Percentiles rank a stretch among this genome's conserved stretches.
Conservation (phyloP, 345 rosid genomes). For the Hypericum perforatum region DNA sequence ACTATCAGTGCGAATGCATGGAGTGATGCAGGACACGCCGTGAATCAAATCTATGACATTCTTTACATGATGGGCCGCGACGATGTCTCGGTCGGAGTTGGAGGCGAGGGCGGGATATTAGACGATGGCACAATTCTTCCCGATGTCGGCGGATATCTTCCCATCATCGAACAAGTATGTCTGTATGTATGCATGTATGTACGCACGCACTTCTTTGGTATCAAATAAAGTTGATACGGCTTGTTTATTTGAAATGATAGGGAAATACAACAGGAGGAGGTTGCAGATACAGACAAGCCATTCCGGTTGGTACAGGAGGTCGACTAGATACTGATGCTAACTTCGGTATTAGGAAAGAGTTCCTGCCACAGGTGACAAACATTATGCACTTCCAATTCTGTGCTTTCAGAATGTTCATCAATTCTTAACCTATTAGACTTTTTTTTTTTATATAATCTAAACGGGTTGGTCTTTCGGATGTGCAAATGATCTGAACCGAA, state of each 20-base stretch:
- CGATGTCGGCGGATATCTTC: constrained; percentile 87
- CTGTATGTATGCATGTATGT: background rate
- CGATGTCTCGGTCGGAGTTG: constrained; percentile 69
- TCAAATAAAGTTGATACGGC: background rate
- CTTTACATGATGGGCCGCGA: constrained; percentile 92
- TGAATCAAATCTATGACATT: constrained; percentile 77
- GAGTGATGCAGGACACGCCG: constrained; percentile 84
- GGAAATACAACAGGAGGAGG: constrained; percentile 58
- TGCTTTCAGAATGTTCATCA: too few species aligned
- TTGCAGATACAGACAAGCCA: constrained; percentile 83
- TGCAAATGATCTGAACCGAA: too few species aligned
- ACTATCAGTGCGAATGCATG: constrained; percentile 68
- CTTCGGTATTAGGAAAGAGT: constrained; percentile 58
- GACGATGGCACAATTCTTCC: constrained; percentile 55
- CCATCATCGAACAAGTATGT: constrained; percentile 79
- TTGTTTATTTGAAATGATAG: constrained; percentile 21
- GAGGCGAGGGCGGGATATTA: constrained; percentile 83
- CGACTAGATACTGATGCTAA: constrained; percentile 56
- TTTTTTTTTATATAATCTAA: too few species aligned
- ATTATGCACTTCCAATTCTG: too few species aligned
- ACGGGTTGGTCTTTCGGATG: too few species aligned
- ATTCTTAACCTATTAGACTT: too few species aligned
- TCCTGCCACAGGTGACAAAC: constrained; percentile 57
- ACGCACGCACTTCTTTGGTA: background rate
- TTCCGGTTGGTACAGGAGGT: constrained; percentile 67